Conservation (phyloP, 352 stramenopile genomes). For the Globisporangium paroecandrum region DNA sequence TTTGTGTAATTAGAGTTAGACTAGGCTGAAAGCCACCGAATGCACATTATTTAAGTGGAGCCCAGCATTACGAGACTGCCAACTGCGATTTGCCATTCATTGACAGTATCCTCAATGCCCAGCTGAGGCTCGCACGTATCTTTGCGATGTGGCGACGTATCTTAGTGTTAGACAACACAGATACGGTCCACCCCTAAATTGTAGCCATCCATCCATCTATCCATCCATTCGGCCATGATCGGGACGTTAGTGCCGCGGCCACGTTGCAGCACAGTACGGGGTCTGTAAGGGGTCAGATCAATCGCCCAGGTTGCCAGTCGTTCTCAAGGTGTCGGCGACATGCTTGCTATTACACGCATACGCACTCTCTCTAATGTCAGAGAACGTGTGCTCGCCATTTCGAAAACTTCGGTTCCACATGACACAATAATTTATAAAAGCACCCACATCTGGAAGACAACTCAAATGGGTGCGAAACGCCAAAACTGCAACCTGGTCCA, state of each 20-base stretch:
- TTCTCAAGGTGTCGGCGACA: neutral
- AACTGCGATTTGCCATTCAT: neutral
- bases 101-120: neutral
- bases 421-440: neutral
- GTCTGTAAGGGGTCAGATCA: neutral
- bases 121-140: neutral
- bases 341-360: neutral
- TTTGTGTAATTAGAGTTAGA: neutral
- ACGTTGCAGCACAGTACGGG: neutral
- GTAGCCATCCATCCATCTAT: neutral
- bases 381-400: neutral
- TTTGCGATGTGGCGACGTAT: neutral
- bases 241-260: neutral
- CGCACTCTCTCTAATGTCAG: neutral
- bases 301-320: neutral
- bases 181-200: neutral
- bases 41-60: neutral
- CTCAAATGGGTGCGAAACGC: neutral
- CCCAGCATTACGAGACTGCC: neutral
- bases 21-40: neutral
- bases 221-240: neutral
- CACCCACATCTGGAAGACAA: neutral
- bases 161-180: neutral
- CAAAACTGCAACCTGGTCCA: conserved; percentile 1
- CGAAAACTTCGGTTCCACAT: neutral